Conservation (phyloP, 2,329 filamentous ascomycete species). For the Verticillium klebahnii region DNA sequence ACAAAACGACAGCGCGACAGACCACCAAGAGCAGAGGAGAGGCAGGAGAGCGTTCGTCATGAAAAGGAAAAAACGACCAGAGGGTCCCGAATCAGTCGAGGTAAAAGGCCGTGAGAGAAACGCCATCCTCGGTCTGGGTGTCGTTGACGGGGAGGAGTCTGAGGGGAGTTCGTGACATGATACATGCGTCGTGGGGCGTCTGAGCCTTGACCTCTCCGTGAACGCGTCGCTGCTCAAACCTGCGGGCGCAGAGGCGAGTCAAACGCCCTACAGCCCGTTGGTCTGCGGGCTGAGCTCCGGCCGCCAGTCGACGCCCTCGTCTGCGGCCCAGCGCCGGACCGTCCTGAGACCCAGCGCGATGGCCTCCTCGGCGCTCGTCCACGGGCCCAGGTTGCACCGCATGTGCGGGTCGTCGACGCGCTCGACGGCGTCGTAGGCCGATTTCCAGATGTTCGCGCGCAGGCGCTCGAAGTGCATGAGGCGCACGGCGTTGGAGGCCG, state of each 20-base stretch:
- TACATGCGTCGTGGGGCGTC: too few relatives aligned
- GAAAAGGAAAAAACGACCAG: neutral
- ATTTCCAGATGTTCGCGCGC: slow-evolving; percentile 20
- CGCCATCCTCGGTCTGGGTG: neutral
- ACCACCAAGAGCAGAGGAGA: neutral
- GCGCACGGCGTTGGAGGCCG: slow-evolving; percentile 9
- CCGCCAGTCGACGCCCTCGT: slow-evolving; percentile 42
- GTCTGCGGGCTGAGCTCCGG: slow-evolving; percentile 23
- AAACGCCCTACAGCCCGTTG: neutral
- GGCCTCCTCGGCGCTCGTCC: slow-evolving; percentile 40
- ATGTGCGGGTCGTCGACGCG: slow-evolving; percentile 21
- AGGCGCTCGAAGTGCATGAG: slow-evolving; percentile 21
- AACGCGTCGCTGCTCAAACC: too few relatives aligned
- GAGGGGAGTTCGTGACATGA: too few relatives aligned
- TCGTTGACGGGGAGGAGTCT: neutral
- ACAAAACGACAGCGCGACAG: neutral
- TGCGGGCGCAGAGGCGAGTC: too few relatives aligned
- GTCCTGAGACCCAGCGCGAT: slow-evolving; percentile 32
- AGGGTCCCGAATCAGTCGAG: neutral
- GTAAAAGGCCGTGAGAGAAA: neutral
- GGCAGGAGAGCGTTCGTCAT: neutral
- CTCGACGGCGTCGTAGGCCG: slow-evolving; percentile 24
- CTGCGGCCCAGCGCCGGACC: slow-evolving; percentile 37
- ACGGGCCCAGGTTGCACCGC: slow-evolving; percentile 29
- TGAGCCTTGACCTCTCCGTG: too few relatives aligned